Conservation (phyloP, 371 early-diverging fungal genomes). For the Mucor sp. region DNA sequence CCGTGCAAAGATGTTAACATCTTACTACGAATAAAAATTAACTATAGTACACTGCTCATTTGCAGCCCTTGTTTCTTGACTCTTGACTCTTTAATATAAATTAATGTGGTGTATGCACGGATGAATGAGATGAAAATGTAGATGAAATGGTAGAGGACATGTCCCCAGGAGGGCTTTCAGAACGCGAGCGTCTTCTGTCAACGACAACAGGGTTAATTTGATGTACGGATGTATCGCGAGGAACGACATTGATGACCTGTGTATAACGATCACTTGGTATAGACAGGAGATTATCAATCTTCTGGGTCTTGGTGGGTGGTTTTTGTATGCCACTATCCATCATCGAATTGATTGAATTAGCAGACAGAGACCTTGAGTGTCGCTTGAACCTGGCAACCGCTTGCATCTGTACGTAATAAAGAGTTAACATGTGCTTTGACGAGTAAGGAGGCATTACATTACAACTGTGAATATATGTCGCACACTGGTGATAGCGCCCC, state of each 20-base stretch:
- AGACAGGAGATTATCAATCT: neutral
- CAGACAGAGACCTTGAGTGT: slow-evolving; percentile 5
- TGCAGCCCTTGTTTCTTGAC: too few species aligned
- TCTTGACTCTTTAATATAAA: too few species aligned
- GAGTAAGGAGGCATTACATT: neutral
- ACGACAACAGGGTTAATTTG: neutral
- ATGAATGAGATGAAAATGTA: neutral
- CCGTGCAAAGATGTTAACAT: too few species aligned
- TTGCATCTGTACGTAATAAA: neutral
- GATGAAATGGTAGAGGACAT: neutral
- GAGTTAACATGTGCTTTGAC: neutral
- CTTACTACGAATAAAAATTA: too few species aligned
- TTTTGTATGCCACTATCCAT: neutral
- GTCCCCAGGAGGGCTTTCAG: neutral
- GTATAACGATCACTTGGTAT: neutral
- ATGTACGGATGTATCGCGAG: neutral
- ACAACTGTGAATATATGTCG: slow-evolving; percentile 47
- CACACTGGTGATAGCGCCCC: slow-evolving; percentile 70
- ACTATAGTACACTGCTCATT: too few species aligned
- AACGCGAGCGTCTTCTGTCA: neutral
- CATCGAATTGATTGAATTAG: neutral
- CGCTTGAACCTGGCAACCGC: slow-evolving; percentile 19
- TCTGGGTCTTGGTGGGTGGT: neutral
- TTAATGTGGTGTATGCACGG: neutral
- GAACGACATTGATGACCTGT: neutral